phyloP scores from a whole-genome alignment of 83 land plant genomes.

The Picea abies region DNA sequence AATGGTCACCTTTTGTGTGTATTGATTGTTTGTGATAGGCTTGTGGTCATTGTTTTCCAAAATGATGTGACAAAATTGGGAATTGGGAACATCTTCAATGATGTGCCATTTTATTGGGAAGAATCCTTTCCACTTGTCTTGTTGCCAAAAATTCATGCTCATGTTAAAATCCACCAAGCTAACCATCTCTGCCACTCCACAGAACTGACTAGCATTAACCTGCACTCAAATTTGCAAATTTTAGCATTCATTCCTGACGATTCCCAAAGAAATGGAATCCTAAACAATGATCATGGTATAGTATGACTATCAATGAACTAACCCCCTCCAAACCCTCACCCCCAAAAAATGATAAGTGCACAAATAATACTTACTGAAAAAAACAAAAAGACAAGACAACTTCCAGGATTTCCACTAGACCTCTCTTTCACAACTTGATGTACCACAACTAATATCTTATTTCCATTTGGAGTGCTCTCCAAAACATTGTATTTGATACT shows the following conservation, averaged over 20 bases:
- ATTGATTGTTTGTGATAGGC: constrained; percentile 73
- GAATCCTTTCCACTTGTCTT: constrained; percentile 78
- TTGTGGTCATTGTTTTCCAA: constrained; percentile 80
- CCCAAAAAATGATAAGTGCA: neutral
- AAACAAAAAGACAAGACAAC: constrained; percentile 66
- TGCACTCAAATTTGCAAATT: constrained; percentile 14
- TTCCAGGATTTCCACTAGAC: constrained; percentile 28
- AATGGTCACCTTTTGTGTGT: constrained; percentile 67
- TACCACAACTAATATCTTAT: constrained; percentile 66
- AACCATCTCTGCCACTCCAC: constrained; percentile 80
- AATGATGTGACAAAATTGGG: constrained; percentile 72
- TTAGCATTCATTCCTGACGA: neutral
- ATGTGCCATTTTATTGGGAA: constrained; percentile 75
- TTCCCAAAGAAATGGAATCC: neutral
- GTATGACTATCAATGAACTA: neutral
- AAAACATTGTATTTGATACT: constrained; percentile 80
- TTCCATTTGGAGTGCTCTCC: constrained; percentile 82
- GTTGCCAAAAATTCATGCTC: constrained; percentile 80
- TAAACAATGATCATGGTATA: neutral
- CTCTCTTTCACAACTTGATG: constrained; percentile 52
- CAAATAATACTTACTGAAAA: constrained; percentile 46
- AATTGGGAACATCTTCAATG: constrained; percentile 71
- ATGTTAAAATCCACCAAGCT: constrained; percentile 68
- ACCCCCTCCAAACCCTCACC: neutral
- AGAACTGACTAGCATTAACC: constrained; percentile 87